Conservation (phyloP, 768 basidiomycete species). For the Xanthoconium stramineum region DNA sequence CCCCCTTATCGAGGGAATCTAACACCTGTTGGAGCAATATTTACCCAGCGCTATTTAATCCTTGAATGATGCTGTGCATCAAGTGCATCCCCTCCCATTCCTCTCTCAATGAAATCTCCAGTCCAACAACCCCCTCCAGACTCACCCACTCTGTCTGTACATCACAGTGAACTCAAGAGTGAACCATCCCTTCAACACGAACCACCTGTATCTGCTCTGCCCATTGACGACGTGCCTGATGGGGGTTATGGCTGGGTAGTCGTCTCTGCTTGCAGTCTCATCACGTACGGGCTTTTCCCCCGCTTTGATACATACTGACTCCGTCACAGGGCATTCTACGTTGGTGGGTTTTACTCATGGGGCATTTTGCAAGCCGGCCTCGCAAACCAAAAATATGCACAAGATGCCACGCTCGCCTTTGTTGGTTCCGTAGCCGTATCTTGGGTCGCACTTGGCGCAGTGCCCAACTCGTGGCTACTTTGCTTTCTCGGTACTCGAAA, state of each 20-base stretch:
- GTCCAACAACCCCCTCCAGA: not conserved
- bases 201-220: not conserved
- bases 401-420: conserved; percentile 28
- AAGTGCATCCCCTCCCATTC: no score
- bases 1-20: not conserved
- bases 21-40: not conserved
- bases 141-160: not conserved
- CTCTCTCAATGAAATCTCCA: not conserved
- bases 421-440: conserved; percentile 32
- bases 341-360: conserved; percentile 29
- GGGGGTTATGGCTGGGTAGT: conserved; percentile 35
- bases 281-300: conserved; percentile 18
- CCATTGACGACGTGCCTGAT: conserved; percentile 21
- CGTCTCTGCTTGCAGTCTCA: conserved; percentile 27
- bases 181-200: not conserved
- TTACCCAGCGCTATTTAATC: not conserved
- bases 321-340: conserved; percentile 23
- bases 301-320: not conserved
- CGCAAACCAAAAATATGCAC: conserved; percentile 22
- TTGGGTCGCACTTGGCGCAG: conserved; percentile 27
- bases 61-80: not conserved
- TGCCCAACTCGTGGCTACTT: conserved; percentile 31
- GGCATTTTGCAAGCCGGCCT: conserved; percentile 31
- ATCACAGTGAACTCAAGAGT: not conserved
- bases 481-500: conserved; percentile 29